Evolutionary conservation across 805 yeast genomes (phyloP).

Genomic region (Maudiozyma pseudohumilis): DNA sequence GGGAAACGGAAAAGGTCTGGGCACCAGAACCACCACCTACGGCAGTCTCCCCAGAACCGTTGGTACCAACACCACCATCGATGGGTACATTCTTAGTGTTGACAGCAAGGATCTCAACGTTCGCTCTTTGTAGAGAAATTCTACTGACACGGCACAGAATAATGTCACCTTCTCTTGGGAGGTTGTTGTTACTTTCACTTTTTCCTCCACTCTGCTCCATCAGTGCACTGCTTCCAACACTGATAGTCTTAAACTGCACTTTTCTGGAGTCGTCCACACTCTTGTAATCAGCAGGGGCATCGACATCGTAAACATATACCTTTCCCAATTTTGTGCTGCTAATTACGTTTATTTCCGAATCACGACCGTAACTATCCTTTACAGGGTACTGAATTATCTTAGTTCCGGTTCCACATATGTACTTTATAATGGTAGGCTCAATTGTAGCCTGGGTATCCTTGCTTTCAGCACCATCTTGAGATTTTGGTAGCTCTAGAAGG

Average conservation of each 20-base stretch:
- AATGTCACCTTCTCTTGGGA: slow-evolving; percentile 73
- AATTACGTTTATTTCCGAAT: slow-evolving; percentile 36
- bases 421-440: slow-evolving; percentile 24
- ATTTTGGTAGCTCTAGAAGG: slow-evolving; percentile 4
- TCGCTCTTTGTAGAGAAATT: slow-evolving; percentile 59
- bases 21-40: slow-evolving; percentile 52
- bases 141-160: slow-evolving; percentile 70
- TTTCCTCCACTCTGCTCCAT: neutral
- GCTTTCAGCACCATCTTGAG: neutral
- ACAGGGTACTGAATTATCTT: slow-evolving; percentile 34
- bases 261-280: slow-evolving; percentile 10
- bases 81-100: slow-evolving; percentile 48
- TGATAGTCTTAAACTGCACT: slow-evolving; percentile 5
- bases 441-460: neutral
- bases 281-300: slow-evolving; percentile 7
- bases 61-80: slow-evolving; percentile 61
- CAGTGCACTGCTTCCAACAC: slow-evolving; percentile 5
- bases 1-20: slow-evolving; percentile 33
- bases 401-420: slow-evolving; percentile 58
- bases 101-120: slow-evolving; percentile 63
- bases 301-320: slow-evolving; percentile 29
- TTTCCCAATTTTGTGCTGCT: slow-evolving; percentile 57
- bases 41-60: slow-evolving; percentile 33
- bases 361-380: slow-evolving; percentile 12
- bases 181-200: neutral